A percentile compares a stretch with the other conserved stretches of the same genome.
Evolutionary conservation across 768 basidiomycete genomes (phyloP).

Genomic region (Mycena latifolia): DNA sequence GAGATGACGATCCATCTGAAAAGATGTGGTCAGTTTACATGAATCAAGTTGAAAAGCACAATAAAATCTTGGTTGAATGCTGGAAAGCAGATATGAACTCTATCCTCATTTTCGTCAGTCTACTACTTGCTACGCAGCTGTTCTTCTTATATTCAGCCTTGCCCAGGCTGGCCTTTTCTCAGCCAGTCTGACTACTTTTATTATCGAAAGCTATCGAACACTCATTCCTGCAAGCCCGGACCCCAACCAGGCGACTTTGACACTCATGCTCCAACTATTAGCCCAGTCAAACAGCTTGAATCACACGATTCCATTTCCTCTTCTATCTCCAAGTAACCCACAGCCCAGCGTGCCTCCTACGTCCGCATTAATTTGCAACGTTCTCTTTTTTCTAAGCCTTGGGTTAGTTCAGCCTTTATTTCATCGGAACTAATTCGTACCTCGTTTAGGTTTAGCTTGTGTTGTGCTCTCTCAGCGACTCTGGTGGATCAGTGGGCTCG

Average conservation of each 20-base stretch:
- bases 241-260: slow-evolving; percentile 27
- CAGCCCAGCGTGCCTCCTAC: slow-evolving; percentile 40
- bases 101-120: slow-evolving; percentile 32
- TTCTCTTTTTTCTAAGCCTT: slow-evolving; percentile 61
- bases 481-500: slow-evolving; percentile 64
- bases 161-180: slow-evolving; percentile 46
- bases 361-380: slow-evolving; percentile 53
- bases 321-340: slow-evolving; percentile 16
- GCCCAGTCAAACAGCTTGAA: slow-evolving; percentile 24
- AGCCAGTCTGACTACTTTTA: slow-evolving; percentile 42
- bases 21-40: slow-evolving; percentile 32
- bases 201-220: slow-evolving; percentile 40
- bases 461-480: slow-evolving; percentile 57
- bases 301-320: slow-evolving; percentile 3
- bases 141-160: neutral
- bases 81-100: slow-evolving; percentile 36
- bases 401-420: slow-evolving; percentile 18
- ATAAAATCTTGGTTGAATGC: slow-evolving; percentile 21
- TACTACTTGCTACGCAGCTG: no score
- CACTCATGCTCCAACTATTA: slow-evolving; percentile 19
- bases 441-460: slow-evolving; percentile 52
- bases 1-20: slow-evolving; percentile 31
- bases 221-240: slow-evolving; percentile 35
- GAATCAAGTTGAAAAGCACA: slow-evolving; percentile 27
- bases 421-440: neutral